Evolutionary conservation across 768 basidiomycete species (phyloP).

Genomic region (Leccinum arenicola): DNA sequence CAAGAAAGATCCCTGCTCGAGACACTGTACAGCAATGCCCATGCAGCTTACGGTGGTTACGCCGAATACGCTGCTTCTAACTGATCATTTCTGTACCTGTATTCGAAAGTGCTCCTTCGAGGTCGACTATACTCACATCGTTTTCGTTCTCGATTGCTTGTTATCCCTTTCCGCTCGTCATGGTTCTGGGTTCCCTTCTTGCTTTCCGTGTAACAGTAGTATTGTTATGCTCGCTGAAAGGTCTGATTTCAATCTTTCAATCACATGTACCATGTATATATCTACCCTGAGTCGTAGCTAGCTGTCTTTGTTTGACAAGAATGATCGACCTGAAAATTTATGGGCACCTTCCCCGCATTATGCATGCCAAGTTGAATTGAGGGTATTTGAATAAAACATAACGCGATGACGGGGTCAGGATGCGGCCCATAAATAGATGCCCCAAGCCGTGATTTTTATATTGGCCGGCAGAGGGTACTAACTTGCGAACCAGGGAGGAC

Average conservation of each 20-base stretch:
- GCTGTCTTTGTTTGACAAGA: background rate
- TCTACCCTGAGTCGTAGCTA: too few relatives aligned
- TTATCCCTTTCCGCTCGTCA: background rate
- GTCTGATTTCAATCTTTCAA: background rate
- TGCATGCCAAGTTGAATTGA: background rate
- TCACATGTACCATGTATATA: background rate
- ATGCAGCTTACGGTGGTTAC: slow-evolving; percentile 28
- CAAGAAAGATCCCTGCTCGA: slow-evolving; percentile 21
- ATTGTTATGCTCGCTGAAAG: background rate
- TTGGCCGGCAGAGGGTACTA: too few relatives aligned
- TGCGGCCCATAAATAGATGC: background rate
- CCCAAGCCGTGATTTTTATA: too few relatives aligned
- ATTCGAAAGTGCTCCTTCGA: too few relatives aligned
- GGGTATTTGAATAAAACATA: background rate
- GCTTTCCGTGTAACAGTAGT: background rate
- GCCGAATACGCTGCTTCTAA: slow-evolving; percentile 1
- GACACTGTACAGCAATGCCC: slow-evolving; percentile 24
- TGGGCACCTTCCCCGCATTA: background rate
- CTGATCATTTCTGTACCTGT: background rate
- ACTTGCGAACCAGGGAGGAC: too few relatives aligned
- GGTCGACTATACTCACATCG: background rate
- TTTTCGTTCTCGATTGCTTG: background rate
- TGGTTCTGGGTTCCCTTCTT: background rate
- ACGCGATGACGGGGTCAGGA: background rate
- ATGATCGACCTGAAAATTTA: background rate